phyloP scores from a whole-genome alignment of 2,329 filamentous ascomycete genomes.

The Fusarium nodosum region DNA sequence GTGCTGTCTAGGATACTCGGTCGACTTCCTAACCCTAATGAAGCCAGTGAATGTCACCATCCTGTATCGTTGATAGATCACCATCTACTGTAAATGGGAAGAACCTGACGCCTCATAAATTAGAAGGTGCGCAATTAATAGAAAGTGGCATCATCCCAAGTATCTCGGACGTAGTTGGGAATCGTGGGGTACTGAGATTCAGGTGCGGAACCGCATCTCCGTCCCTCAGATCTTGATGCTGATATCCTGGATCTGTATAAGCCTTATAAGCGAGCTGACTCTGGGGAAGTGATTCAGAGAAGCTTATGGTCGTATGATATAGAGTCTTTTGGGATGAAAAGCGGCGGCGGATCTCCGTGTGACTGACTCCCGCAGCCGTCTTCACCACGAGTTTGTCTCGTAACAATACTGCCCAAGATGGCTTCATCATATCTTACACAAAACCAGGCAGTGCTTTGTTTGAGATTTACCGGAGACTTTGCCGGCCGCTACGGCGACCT shows the following conservation, averaged over 20 bases:
- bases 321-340: not conserved
- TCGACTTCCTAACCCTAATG: slow-evolving; percentile 19
- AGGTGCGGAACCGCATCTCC: slow-evolving; percentile 27
- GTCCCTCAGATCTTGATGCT: not conserved
- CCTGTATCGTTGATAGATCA: not conserved
- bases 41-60: not conserved
- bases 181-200: slow-evolving; percentile 18
- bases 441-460: not conserved
- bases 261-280: not conserved
- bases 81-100: not conserved
- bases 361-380: not conserved
- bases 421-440: not conserved
- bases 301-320: not conserved
- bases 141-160: slow-evolving; percentile 19
- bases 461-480: slow-evolving; percentile 11
- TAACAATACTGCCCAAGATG: not conserved
- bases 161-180: slow-evolving; percentile 15
- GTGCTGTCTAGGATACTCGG: slow-evolving; percentile 1
- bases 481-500: slow-evolving; percentile 13
- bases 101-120: not conserved
- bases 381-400: not conserved
- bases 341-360: slow-evolving; percentile 22
- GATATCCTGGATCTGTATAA: slow-evolving; percentile 1
- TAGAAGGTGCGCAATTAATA: too few relatives aligned
- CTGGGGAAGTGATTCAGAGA: not conserved